Evolutionary conservation across 768 basidiomycete species (phyloP).

Genomic region (Tephrocybe sp.): DNA sequence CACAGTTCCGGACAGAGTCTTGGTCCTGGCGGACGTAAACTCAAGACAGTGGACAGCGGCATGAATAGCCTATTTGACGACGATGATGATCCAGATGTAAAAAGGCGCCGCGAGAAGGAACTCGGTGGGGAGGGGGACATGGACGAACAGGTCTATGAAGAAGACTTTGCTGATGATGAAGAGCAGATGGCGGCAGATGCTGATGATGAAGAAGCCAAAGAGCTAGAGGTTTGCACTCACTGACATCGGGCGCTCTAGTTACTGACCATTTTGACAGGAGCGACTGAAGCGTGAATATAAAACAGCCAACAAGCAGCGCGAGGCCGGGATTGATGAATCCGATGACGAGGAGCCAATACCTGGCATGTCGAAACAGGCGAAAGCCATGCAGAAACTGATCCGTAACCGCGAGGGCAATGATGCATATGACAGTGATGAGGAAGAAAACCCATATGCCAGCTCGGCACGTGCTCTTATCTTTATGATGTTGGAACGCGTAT

Average conservation of each 20-base stretch:
- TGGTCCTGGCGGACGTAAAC: constrained; percentile 64
- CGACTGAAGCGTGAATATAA: constrained; percentile 82
- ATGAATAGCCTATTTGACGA: constrained; percentile 61
- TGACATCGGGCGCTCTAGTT: constrained; percentile 1
- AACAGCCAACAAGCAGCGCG: constrained; percentile 69
- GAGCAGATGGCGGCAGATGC: constrained; percentile 71
- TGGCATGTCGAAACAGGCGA: constrained; percentile 63
- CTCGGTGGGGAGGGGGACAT: constrained; percentile 75
- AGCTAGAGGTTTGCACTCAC: constrained; percentile 57
- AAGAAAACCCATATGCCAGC: constrained; percentile 80
- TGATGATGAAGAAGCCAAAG: constrained; percentile 84
- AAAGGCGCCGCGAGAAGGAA: constrained; percentile 51
- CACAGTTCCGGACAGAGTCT: constrained; percentile 52
- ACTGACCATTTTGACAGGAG: constrained; percentile 45
- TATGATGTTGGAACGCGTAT: not conserved
- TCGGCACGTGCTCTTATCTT: constrained; percentile 45
- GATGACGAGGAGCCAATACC: constrained; percentile 64
- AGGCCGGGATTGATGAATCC: constrained; percentile 68
- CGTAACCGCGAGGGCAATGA: constrained; percentile 80
- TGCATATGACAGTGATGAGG: constrained; percentile 80
- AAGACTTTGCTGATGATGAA: constrained; percentile 85
- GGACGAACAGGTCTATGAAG: constrained; percentile 82
- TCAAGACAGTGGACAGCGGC: constrained; percentile 70
- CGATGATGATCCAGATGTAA: constrained; percentile 54
- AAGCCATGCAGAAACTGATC: constrained; percentile 84